Conservation (phyloP, 2,329 filamentous ascomycete species). For the Alternaria metachromatica region DNA sequence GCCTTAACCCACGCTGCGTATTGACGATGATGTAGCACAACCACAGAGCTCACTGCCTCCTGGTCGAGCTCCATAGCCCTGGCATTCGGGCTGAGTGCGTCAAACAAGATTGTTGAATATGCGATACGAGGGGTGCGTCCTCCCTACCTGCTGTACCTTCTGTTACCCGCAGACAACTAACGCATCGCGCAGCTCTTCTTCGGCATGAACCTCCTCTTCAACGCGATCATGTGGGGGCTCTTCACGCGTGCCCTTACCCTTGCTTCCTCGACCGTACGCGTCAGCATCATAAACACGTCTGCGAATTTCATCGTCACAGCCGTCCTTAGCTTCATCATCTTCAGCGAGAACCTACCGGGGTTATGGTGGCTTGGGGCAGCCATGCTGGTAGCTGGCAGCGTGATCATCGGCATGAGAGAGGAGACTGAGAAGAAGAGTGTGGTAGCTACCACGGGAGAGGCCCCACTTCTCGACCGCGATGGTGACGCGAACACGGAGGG, state of each 20-base stretch:
- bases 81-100: conserved; percentile 54
- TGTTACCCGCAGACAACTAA: conserved; percentile 9
- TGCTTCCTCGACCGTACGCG: conserved; percentile 77
- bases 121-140: conserved; percentile 59
- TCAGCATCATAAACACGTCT: conserved; percentile 82
- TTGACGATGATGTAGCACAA: conserved; percentile 57
- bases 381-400: conserved; percentile 76
- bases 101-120: conserved; percentile 58
- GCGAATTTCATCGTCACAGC: conserved; percentile 83
- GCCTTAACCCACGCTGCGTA: background rate
- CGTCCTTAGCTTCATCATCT: conserved; percentile 72
- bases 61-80: conserved; percentile 59
- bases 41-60: conserved; percentile 63
- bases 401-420: conserved; percentile 76
- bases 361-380: conserved; percentile 79
- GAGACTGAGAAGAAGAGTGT: conserved; percentile 52
- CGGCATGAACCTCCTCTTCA: conserved; percentile 74
- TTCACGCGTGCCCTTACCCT: conserved; percentile 80
- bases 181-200: conserved; percentile 70
- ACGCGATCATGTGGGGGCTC: conserved; percentile 83
- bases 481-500: conserved; percentile 23
- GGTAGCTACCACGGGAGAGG: conserved; percentile 32
- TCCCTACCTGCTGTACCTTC: background rate
- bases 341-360: conserved; percentile 72
- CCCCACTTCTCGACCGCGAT: conserved; percentile 26